Conservation (phyloP, 2,329 filamentous ascomycete genomes). For the Penicillium brasilianum region DNA sequence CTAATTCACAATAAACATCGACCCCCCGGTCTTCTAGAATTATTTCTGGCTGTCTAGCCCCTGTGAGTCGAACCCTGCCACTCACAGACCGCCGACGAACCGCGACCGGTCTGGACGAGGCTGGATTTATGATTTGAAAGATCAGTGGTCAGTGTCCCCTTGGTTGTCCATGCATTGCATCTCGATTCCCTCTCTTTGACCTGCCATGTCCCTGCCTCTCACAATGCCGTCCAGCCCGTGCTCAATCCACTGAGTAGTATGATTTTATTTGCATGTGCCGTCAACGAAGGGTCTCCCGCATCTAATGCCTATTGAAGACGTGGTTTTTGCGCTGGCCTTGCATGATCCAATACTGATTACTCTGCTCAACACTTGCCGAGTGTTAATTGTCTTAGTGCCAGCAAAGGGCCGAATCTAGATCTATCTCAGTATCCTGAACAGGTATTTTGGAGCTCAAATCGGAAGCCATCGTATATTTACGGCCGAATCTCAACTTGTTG, state of each 20-base stretch:
- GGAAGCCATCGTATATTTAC: too few species aligned
- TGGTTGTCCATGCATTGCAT: background rate
- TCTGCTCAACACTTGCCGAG: background rate
- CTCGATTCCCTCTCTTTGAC: background rate
- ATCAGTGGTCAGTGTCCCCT: background rate
- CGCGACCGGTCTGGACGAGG: conserved; percentile 1
- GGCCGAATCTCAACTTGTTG: background rate
- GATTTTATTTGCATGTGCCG: background rate
- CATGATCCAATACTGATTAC: background rate
- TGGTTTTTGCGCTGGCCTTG: background rate
- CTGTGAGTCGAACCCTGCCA: background rate
- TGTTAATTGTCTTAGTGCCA: background rate
- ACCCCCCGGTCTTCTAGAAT: conserved; percentile 10
- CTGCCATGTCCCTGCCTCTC: background rate
- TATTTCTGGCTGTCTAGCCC: background rate
- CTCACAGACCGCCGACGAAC: background rate
- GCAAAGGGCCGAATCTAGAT: background rate
- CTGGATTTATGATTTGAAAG: background rate
- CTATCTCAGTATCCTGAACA: too few species aligned
- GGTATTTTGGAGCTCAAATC: background rate
- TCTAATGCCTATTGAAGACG: background rate
- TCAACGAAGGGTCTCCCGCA: background rate
- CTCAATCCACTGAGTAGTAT: background rate
- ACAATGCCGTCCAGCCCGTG: background rate
- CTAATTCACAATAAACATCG: conserved; percentile 14